Conservation (phyloP, 2,329 filamentous ascomycete species). For the Didymellaceae sp. region DNA sequence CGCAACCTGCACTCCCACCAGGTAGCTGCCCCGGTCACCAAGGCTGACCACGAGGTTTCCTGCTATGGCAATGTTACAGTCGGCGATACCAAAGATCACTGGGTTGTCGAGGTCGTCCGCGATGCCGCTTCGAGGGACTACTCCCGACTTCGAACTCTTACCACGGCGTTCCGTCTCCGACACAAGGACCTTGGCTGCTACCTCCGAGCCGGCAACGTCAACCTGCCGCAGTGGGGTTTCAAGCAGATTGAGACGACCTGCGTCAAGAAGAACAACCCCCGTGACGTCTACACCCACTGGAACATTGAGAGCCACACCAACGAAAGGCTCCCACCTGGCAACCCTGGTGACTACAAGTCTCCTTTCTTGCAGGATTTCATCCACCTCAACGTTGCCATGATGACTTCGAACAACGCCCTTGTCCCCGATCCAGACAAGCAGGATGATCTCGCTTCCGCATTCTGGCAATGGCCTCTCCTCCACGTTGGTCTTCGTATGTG, state of each 20-base stretch:
- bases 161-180: slow-evolving; percentile 87
- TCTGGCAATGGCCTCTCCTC: slow-evolving; percentile 98
- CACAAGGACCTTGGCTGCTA: slow-evolving; percentile 88
- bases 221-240: slow-evolving; percentile 98
- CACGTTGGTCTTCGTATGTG: slow-evolving; percentile 98
- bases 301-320: slow-evolving; percentile 96
- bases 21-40: slow-evolving; percentile 86
- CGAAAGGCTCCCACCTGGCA: slow-evolving; percentile 85
- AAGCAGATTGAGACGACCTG: slow-evolving; percentile 99
- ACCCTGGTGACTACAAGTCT: slow-evolving; percentile 92
- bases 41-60: slow-evolving; percentile 90
- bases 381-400: slow-evolving; percentile 98
- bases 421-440: slow-evolving; percentile 99
- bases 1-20: slow-evolving; percentile 96
- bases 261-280: slow-evolving; percentile 88
- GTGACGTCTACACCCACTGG: slow-evolving; percentile 97
- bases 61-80: slow-evolving; percentile 94
- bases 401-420: slow-evolving; percentile 99
- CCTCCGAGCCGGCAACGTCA: slow-evolving; percentile 91
- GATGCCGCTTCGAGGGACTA: slow-evolving; percentile 88
- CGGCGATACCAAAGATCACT: slow-evolving; percentile 97
- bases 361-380: slow-evolving; percentile 98
- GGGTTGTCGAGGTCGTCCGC: slow-evolving; percentile 88
- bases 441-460: slow-evolving; percentile 93
- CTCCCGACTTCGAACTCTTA: slow-evolving; percentile 86